Conservation (phyloP, 2,329 filamentous ascomycete species). For the Monosporascus sp. region DNA sequence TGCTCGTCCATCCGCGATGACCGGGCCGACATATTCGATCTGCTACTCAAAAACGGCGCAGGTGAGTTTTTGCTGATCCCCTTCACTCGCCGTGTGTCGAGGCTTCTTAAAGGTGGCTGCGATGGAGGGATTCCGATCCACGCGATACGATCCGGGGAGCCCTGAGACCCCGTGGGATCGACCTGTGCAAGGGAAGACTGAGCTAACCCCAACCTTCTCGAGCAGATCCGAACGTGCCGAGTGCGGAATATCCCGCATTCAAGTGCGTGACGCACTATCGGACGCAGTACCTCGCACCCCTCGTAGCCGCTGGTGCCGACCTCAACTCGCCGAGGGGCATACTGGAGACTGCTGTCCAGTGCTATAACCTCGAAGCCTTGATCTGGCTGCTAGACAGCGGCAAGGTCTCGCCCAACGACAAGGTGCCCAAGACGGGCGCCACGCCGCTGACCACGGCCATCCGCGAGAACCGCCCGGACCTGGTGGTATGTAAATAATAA, state of each 20-base stretch:
- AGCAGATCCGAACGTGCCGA: conserved; percentile 53
- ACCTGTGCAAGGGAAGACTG: too few species aligned
- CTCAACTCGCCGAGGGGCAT: conserved; percentile 58
- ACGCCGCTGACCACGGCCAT: conserved; percentile 64
- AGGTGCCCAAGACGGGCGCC: conserved; percentile 46
- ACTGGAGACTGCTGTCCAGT: conserved; percentile 57
- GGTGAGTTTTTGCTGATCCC: conserved; percentile 5
- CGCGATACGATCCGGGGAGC: too few species aligned
- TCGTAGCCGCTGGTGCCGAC: conserved; percentile 57
- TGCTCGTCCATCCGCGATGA: conserved; percentile 66
- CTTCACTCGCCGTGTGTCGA: neutral
- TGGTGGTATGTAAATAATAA: conserved; percentile 44
- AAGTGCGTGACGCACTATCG: conserved; percentile 65
- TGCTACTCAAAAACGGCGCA: conserved; percentile 52
- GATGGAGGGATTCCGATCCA: too few species aligned
- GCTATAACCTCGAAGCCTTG: conserved; percentile 56
- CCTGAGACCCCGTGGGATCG: too few species aligned
- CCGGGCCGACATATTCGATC: conserved; percentile 53
- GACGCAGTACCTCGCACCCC: conserved; percentile 52
- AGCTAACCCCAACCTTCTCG: too few species aligned
- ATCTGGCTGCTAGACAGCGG: conserved; percentile 56
- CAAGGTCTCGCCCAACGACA: conserved; percentile 53
- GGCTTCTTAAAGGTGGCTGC: neutral
- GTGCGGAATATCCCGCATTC: conserved; percentile 61
- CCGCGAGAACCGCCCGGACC: conserved; percentile 50